These are phyloP conservation scores for Ceratocystis smalleyi DNA, from an alignment of 2,329 filamentous ascomycete genomes.

Conservation along the genomic window DNA sequence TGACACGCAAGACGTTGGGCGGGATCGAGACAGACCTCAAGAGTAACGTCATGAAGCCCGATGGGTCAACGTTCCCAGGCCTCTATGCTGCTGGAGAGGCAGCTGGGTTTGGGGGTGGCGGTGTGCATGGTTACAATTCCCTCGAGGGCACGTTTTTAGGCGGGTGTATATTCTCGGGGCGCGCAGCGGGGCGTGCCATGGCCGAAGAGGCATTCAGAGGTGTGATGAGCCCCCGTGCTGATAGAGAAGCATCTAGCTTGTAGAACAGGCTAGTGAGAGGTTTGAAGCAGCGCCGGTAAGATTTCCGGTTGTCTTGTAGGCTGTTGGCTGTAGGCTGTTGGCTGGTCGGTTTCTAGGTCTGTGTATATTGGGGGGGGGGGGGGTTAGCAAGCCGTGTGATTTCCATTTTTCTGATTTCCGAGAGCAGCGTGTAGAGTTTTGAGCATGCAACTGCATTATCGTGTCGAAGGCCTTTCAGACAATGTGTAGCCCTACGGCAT, in stretches of 20 bases:
- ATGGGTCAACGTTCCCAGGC: slow-evolving; percentile 33
- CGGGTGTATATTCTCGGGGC: slow-evolving; percentile 47
- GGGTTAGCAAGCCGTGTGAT: neutral
- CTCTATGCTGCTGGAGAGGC: slow-evolving; percentile 46
- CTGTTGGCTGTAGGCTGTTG: too few relatives aligned
- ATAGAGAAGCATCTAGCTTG: neutral
- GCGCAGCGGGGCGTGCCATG: slow-evolving; percentile 40
- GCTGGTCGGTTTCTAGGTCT: too few relatives aligned
- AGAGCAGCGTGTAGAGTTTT: too few relatives aligned
- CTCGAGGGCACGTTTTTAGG: slow-evolving; percentile 48
- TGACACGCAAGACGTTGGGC: slow-evolving; percentile 46
- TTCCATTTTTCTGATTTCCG: neutral
- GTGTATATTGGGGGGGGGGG: too few relatives aligned
- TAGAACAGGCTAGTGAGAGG: neutral
- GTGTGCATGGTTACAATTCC: slow-evolving; percentile 46
- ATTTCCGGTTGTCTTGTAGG: too few relatives aligned
- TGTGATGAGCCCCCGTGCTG: neutral
- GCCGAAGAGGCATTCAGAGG: slow-evolving; percentile 27
- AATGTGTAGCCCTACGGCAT: too few relatives aligned
- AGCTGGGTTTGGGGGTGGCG: slow-evolving; percentile 46
- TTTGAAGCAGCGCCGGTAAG: neutral
- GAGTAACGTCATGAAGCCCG: slow-evolving; percentile 38
- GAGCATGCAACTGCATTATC: too few relatives aligned
- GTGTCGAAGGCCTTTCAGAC: too few relatives aligned
- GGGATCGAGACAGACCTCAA: slow-evolving; percentile 44